Evolutionary conservation across 768 basidiomycete species (phyloP).

Genomic region (Dentipellis sp.): DNA sequence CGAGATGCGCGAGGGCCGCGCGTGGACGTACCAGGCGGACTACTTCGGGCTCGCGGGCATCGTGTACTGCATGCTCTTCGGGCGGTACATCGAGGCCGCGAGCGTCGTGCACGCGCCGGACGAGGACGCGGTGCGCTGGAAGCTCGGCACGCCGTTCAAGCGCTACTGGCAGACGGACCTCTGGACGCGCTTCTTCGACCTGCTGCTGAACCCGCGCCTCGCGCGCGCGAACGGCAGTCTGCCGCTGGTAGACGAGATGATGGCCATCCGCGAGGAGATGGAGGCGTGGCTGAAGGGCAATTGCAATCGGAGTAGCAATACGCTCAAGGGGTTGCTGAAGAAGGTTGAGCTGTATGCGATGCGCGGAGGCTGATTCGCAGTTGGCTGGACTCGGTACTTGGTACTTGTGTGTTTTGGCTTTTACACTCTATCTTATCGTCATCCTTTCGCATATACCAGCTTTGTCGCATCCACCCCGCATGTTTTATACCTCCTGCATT

Average conservation of each 20-base stretch:
- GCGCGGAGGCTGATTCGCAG: constrained; percentile 18
- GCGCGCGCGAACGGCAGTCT: constrained; percentile 47
- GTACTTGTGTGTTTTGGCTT: neutral
- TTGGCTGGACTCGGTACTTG: neutral
- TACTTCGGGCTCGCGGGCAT: constrained; percentile 95
- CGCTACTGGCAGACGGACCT: constrained; percentile 92
- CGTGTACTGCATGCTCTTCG: constrained; percentile 92
- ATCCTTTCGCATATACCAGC: neutral
- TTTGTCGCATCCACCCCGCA: neutral
- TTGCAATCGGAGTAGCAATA: constrained; percentile 77
- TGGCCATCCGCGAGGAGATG: constrained; percentile 64
- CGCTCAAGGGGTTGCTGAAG: constrained; percentile 73
- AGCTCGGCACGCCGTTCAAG: constrained; percentile 72
- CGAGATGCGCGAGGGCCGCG: constrained; percentile 72
- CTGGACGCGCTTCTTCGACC: constrained; percentile 78
- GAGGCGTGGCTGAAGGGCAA: constrained; percentile 81
- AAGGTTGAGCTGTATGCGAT: constrained; percentile 59
- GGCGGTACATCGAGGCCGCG: constrained; percentile 84
- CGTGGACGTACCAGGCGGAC: constrained; percentile 95
- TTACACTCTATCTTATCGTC: neutral
- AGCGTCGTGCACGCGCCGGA: constrained; percentile 33
- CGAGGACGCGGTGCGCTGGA: constrained; percentile 34
- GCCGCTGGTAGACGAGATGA: constrained; percentile 67
- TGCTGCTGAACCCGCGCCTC: constrained; percentile 74
- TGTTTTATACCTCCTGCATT: neutral